A percentile compares a stretch with the other conserved stretches of the same genome.
phyloP scores from a whole-genome alignment of 2,329 filamentous ascomycete genomes.

The Rhynchosporium graminicola region DNA sequence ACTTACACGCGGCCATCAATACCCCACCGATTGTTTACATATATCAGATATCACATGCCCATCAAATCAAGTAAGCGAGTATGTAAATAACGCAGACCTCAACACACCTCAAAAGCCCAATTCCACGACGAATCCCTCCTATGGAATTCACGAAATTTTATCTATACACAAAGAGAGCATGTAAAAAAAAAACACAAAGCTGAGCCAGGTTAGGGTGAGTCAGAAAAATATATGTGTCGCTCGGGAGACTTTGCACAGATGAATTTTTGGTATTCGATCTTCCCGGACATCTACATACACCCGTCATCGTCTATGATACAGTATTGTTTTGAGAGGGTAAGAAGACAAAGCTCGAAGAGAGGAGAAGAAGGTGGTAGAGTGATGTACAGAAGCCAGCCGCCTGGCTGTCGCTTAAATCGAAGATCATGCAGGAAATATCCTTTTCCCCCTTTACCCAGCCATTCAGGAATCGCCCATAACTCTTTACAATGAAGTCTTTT shows the following conservation, averaged over 20 bases:
- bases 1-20: too few relatives aligned
- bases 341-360: constrained; percentile 35
- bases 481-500: constrained; percentile 29
- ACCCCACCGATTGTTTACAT: too few relatives aligned
- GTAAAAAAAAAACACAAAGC: too few relatives aligned
- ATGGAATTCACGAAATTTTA: too few relatives aligned
- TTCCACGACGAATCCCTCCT: too few relatives aligned
- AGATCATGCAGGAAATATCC: constrained; percentile 26
- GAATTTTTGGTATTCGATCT: constrained; percentile 12
- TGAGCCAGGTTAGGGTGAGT: too few relatives aligned
- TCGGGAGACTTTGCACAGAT: constrained; percentile 11
- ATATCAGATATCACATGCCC: too few relatives aligned
- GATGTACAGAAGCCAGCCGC: constrained; percentile 25
- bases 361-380: constrained; percentile 28
- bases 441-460: constrained; percentile 22
- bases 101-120: too few relatives aligned
- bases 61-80: too few relatives aligned
- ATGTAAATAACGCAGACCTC: too few relatives aligned
- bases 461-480: constrained; percentile 20
- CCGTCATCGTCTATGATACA: constrained; percentile 30
- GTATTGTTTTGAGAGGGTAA: constrained; percentile 3
- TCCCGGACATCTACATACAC: constrained; percentile 18
- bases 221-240: too few relatives aligned
- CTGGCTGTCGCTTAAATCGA: not conserved
- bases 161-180: too few relatives aligned